phyloP scores from a whole-genome alignment of 2,329 filamentous ascomycete species.

The Colletotrichum sp. region DNA sequence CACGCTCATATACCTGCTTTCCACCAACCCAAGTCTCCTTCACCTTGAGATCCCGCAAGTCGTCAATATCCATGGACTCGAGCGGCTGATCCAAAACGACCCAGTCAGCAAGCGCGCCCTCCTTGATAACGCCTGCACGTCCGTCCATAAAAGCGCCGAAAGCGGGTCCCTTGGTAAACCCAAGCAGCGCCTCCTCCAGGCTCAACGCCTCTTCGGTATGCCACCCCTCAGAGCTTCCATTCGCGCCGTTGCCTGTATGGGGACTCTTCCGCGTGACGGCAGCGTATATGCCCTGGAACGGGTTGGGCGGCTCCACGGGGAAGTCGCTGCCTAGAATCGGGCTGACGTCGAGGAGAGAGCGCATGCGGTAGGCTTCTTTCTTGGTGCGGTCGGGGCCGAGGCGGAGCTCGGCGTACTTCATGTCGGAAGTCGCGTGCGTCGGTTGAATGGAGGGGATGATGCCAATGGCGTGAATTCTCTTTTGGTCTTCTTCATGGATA shows the following conservation, averaged over 20 bases:
- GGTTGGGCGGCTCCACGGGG: slow-evolving; percentile 72
- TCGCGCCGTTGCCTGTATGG: slow-evolving; percentile 54
- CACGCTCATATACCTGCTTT: slow-evolving; percentile 46
- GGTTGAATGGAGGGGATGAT: slow-evolving; percentile 75
- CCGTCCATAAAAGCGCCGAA: slow-evolving; percentile 55
- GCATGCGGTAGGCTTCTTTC: slow-evolving; percentile 70
- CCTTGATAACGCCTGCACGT: slow-evolving; percentile 61
- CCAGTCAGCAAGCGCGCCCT: slow-evolving; percentile 73
- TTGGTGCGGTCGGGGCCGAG: slow-evolving; percentile 61
- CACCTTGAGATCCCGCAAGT: slow-evolving; percentile 59
- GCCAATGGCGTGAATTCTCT: slow-evolving; percentile 60
- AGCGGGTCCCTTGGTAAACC: slow-evolving; percentile 21
- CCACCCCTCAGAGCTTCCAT: slow-evolving; percentile 60
- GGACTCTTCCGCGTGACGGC: slow-evolving; percentile 68
- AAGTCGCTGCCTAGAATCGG: slow-evolving; percentile 73
- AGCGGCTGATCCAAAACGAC: slow-evolving; percentile 69
- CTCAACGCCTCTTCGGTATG: slow-evolving; percentile 63
- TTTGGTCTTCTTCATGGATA: slow-evolving; percentile 69
- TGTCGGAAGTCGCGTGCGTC: slow-evolving; percentile 75
- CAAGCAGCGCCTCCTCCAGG: slow-evolving; percentile 60
- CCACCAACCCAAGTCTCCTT: slow-evolving; percentile 74
- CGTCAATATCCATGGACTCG: slow-evolving; percentile 53
- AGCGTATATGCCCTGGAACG: slow-evolving; percentile 73
- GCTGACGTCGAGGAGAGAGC: slow-evolving; percentile 56
- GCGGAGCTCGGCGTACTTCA: slow-evolving; percentile 67